Conservation (phyloP, 2,329 filamentous ascomycete species). For the Colletotrichum liriopes region DNA sequence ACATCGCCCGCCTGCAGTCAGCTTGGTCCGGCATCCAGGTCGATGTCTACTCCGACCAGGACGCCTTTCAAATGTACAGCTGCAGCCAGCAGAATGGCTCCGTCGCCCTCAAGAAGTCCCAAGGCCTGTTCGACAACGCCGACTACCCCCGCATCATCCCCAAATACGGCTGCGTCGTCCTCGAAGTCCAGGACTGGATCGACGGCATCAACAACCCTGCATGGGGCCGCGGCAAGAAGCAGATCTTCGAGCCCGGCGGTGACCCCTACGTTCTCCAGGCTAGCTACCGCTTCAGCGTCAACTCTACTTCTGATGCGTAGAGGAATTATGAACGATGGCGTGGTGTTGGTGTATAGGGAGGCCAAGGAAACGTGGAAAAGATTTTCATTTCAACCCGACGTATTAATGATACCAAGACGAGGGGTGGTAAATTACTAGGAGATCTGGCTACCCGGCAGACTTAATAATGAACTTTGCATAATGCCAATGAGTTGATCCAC, state of each 20-base stretch:
- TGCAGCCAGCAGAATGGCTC: conserved; percentile 84
- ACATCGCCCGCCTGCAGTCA: conserved; percentile 78
- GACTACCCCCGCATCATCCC: conserved; percentile 75
- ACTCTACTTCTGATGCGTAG: conserved; percentile 46
- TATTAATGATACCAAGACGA: conserved; percentile 37
- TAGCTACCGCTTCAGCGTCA: conserved; percentile 72
- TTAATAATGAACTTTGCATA: conserved; percentile 16
- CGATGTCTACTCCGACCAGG: conserved; percentile 87
- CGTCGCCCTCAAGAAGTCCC: conserved; percentile 78
- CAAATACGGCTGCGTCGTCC: conserved; percentile 87
- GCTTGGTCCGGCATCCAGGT: conserved; percentile 87
- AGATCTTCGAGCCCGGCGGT: conserved; percentile 72
- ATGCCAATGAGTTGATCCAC: background rate
- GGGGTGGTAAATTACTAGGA: background rate
- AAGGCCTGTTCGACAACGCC: conserved; percentile 72
- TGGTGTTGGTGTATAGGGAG: background rate
- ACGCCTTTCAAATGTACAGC: conserved; percentile 89
- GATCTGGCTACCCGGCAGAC: background rate
- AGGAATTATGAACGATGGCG: background rate
- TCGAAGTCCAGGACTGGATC: conserved; percentile 95
- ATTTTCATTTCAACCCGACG: background rate
- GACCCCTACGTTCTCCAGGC: conserved; percentile 75
- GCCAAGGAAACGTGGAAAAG: background rate
- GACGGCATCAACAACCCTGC: conserved; percentile 93
- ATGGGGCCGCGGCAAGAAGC: conserved; percentile 79